These are phyloP conservation scores for Diversispora eburnea DNA, from an alignment of 192 early-diverging fungal species.

Conservation along the genomic window DNA sequence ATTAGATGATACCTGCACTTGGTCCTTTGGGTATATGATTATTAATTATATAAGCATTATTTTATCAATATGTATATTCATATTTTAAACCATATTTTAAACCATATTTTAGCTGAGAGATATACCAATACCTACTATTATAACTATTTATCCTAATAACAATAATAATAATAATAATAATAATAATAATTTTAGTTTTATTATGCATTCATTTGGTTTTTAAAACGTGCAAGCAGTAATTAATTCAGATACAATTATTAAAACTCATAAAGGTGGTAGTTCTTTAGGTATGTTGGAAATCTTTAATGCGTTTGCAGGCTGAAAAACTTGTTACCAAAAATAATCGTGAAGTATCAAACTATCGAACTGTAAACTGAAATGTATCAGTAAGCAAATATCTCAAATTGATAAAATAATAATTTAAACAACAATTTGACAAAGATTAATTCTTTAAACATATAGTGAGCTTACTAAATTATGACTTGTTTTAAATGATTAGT, in stretches of 20 bases:
- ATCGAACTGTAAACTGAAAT: slow-evolving; percentile 36
- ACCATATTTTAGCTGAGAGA: slow-evolving; percentile 40
- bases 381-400: slow-evolving; percentile 35
- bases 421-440: not conserved
- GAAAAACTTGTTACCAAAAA: slow-evolving; percentile 35
- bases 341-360: slow-evolving; percentile 43
- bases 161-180: too few species aligned
- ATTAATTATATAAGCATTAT: not conserved
- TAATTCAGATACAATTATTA: too few species aligned
- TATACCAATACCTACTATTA: too few species aligned
- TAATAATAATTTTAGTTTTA: too few species aligned
- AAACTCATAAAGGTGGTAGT: too few species aligned
- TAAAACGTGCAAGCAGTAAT: too few species aligned
- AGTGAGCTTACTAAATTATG: too few species aligned
- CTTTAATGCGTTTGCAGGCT: slow-evolving; percentile 38
- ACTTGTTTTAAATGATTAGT: too few species aligned
- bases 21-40: slow-evolving; percentile 43
- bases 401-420: not conserved
- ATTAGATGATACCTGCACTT: slow-evolving; percentile 49
- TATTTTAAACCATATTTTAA: not conserved
- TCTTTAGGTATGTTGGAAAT: too few species aligned
- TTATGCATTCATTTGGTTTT: too few species aligned
- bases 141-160: too few species aligned
- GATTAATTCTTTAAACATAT: not conserved
- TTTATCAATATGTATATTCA: not conserved